Base-by-base conservation (phyloP, 768 basidiomycete species). In the Leucocoprinus sp. region DNA sequence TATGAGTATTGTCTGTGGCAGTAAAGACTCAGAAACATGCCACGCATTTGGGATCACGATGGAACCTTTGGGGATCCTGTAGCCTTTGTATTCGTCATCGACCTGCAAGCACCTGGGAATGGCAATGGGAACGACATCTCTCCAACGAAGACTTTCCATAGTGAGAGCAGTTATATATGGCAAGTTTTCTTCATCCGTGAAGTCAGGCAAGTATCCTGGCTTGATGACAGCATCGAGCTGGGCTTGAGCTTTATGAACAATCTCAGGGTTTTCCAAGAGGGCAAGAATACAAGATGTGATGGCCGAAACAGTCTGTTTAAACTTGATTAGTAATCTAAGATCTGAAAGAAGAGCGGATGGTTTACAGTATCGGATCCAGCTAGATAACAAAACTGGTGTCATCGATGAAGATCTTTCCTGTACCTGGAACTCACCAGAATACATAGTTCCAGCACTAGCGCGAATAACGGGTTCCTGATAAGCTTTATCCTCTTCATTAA, bases 211-310 rank as follows among this genome's bases (percentile, higher is more conserved):
- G 29, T 58, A 47, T 18, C 59, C 58, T 4, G 49, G 45, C 14
- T 63, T 60, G 4, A 66, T 28, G 5, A 66, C 60, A 21, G 52
- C 36, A 46, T 67, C 68, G 4, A 70, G 54, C 42, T 69, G 61
- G 2, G 36, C 51, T 38, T 68, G 66, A 3, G 64, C 66, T 40
- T 55, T 61, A 23, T 48, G 50, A 9, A 63, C 52, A 9, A 60
- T 57, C 4, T 64, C 57, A 6, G 51, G 51, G 19, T 52, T 34
- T 14, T 42, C 40, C 9, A 49, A 18, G 7, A 52, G 42, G n/a
- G 21, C 51, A 18, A 52, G 48, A 24, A 52, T 36, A 44, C 42
- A 52, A n/a, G 51, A 39, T 18, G 43, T 21, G 9, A 52, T 50
- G 1, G 48, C 43, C 3, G 48, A 36, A 14, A 49, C 22, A 14